Base-by-base conservation (phyloP, 805 yeast genomes). In the Saccharomyces mikatae region DNA sequence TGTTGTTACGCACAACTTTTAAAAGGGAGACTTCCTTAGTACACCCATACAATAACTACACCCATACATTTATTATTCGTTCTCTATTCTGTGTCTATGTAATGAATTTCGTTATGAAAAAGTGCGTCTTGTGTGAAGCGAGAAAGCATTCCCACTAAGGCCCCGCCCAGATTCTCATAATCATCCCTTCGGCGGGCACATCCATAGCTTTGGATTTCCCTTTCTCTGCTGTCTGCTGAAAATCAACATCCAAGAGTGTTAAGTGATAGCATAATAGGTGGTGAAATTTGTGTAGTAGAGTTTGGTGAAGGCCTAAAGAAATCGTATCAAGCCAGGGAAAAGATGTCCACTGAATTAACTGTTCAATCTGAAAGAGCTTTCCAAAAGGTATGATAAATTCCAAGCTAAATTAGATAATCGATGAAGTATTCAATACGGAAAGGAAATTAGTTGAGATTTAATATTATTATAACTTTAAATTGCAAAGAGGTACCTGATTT, bases 321-420 rank as follows among this genome's bases (percentile, higher is more conserved):
- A 36, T 17, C 44, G 44, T 36, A 36, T 36, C 44, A 36, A 36
- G 22, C 44, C 44, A 67, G 64, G 68, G 63, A 67, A 62, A 83
- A 81, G 81, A 94, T 92, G 98, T 95, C 98, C 78, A 87, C 98
- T 80, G 99, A 94, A 86, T 89, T 94, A 83, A 92, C 97, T 79
- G 99, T 94, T 83, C 99, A 94, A 87, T 87, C 97, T 78, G 99
- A 94, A 87, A 92, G 96, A 83, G 99, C 99, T 90, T 94, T 87
- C 96, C 99, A 94, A 86, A 94, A 94, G 95, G 96, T 89, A 83
- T 77, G 95, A 52, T 21, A 13, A 36, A 17, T 17, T 36, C 6
- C 24, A 17, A 36, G 13, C 44, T 2, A 22, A 36, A 8, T n/a
- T 11, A 36, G 44, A 8, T 17, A 36, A 17, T 36, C 44, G 17